Conservation (phyloP, 306 rosid species). For the Prunus mume region DNA sequence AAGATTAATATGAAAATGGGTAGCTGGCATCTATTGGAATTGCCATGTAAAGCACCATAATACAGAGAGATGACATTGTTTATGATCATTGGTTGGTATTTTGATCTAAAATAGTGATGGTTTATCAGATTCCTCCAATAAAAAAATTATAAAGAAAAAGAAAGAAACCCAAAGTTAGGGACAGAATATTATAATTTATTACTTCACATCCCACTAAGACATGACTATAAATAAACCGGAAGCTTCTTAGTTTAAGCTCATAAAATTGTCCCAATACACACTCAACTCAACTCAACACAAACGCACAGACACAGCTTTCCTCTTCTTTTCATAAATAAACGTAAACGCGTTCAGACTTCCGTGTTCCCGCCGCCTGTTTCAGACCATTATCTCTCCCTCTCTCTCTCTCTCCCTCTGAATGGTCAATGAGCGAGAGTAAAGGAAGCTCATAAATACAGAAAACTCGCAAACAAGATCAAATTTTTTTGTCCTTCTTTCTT, state of each 20-base stretch:
- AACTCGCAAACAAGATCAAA: not conserved
- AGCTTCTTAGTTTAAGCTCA: not conserved
- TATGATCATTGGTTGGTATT: not conserved
- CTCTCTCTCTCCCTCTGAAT: not conserved
- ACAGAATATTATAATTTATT: not conserved
- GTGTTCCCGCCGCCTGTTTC: constrained; percentile 34
- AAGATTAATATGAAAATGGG: not conserved
- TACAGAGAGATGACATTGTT: not conserved
- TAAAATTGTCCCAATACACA: not conserved
- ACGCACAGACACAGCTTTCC: not conserved
- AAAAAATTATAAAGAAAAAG: not conserved
- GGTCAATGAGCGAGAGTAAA: constrained; percentile 5
- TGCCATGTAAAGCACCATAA: constrained; percentile 3
- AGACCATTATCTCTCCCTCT: not conserved
- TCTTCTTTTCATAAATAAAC: not conserved
- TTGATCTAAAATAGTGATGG: not conserved
- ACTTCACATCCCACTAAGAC: not conserved
- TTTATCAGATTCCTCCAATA: not conserved
- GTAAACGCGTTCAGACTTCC: constrained; percentile 27
- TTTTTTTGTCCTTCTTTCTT: not conserved
- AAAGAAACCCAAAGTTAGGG: not conserved
- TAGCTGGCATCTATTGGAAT: not conserved
- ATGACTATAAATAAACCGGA: not conserved
- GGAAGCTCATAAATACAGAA: constrained; percentile 8
- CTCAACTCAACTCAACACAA: not conserved